These are phyloP conservation scores for Alternaria conjuncta DNA, from an alignment of 2,329 filamentous ascomycete genomes.

Conservation along the genomic window DNA sequence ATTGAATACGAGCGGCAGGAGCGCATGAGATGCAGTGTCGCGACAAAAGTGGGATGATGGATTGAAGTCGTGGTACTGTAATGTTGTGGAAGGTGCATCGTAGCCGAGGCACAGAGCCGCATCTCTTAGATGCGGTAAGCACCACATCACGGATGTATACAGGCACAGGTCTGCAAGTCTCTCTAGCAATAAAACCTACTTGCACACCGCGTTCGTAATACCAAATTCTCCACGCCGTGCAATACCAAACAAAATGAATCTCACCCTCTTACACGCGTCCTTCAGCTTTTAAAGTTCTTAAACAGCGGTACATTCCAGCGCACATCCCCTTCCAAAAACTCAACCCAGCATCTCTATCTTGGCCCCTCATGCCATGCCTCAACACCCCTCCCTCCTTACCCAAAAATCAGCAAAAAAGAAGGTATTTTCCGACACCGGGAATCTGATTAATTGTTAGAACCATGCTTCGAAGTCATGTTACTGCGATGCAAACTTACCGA, in stretches of 20 bases:
- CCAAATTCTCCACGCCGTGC: too few relatives aligned
- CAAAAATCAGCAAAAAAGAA: constrained; percentile 5
- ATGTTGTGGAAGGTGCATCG: not conserved
- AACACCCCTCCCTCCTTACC: not conserved
- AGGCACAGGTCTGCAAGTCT: not conserved
- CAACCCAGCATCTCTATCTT: not conserved
- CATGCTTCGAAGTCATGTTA: not conserved
- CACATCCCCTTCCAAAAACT: not conserved
- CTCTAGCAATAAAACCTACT: not conserved
- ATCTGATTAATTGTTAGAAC: constrained; percentile 4
- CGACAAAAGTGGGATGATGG: not conserved
- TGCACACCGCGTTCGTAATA: not conserved
- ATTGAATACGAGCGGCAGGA: not conserved
- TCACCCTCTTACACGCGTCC: not conserved
- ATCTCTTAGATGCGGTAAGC: not conserved
- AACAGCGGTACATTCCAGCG: not conserved
- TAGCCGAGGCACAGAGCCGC: not conserved
- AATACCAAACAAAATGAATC: not conserved
- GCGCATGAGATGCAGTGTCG: not conserved
- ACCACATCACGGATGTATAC: not conserved
- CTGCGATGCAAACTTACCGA: constrained; percentile 2
- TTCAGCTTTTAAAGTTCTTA: not conserved
- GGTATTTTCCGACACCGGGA: constrained; percentile 21
- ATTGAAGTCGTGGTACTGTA: not conserved
- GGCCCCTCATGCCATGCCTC: not conserved